These are phyloP conservation scores for Dissoconium aciculare DNA, from an alignment of 2,329 filamentous ascomycete species.

Conservation along the genomic window DNA sequence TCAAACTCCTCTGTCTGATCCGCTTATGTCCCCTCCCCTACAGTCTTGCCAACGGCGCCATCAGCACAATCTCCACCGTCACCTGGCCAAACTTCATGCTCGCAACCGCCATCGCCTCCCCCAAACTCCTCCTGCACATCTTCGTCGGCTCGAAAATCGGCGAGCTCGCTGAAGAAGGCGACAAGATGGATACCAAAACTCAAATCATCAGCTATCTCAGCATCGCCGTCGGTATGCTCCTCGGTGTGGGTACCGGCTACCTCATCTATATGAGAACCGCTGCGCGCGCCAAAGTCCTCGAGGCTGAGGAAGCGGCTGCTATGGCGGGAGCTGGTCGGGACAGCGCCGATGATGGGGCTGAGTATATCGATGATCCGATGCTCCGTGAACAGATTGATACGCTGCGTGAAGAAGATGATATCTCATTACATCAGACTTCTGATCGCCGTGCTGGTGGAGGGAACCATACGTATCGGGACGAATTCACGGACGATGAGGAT, in stretches of 20 bases:
- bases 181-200: slow-evolving; percentile 64
- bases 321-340: slow-evolving; percentile 14
- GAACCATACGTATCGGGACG: slow-evolving; percentile 29
- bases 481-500: slow-evolving; percentile 30
- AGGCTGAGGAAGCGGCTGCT: slow-evolving; percentile 31
- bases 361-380: slow-evolving; percentile 33
- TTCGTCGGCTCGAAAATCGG: slow-evolving; percentile 82
- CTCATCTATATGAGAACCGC: slow-evolving; percentile 61
- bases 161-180: slow-evolving; percentile 65
- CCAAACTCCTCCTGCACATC: slow-evolving; percentile 80
- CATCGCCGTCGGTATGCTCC: slow-evolving; percentile 54
- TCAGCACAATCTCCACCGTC: slow-evolving; percentile 86
- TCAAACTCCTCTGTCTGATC: slow-evolving; percentile 82
- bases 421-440: slow-evolving; percentile 33
- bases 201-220: slow-evolving; percentile 72
- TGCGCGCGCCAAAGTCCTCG: slow-evolving; percentile 34
- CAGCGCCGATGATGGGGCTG: slow-evolving; percentile 16
- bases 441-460: slow-evolving; percentile 41
- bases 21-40: slow-evolving; percentile 86
- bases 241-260: slow-evolving; percentile 64
- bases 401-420: slow-evolving; percentile 36
- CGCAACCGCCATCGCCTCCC: slow-evolving; percentile 67
- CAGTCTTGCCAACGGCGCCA: slow-evolving; percentile 81
- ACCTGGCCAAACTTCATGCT: slow-evolving; percentile 58
- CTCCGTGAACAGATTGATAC: slow-evolving; percentile 26